These are phyloP conservation scores for Trichoderma sp. DNA, from an alignment of 2,329 filamentous ascomycete genomes.

Conservation along the genomic window DNA sequence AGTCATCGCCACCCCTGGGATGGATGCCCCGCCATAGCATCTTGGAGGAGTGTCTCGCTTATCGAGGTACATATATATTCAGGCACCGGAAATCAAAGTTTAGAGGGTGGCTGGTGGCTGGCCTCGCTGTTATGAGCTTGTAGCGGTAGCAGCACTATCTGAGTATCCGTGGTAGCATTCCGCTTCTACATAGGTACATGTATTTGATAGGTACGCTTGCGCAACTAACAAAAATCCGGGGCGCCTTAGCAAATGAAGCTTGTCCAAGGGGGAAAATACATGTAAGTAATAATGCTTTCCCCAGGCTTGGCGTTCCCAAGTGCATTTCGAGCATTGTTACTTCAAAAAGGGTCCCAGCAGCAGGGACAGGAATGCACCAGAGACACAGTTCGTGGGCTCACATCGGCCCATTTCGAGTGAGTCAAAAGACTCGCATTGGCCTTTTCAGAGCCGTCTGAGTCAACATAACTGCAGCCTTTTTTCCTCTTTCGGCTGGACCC, in stretches of 20 bases:
- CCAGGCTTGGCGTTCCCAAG: neutral
- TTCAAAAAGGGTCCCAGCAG: neutral
- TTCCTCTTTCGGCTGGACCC: neutral
- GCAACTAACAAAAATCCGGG: neutral
- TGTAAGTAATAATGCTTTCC: neutral
- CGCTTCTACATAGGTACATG: too few species aligned
- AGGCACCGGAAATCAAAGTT: neutral
- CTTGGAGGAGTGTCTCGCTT: constrained; percentile 21
- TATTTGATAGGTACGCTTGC: neutral
- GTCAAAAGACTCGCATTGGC: neutral
- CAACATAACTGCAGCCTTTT: neutral
- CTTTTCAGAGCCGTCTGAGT: neutral
- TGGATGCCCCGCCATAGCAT: constrained; percentile 13
- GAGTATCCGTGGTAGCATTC: too few species aligned
- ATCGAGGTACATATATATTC: constrained; percentile 7
- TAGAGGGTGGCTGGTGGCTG: neutral
- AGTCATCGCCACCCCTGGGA: constrained; percentile 15
- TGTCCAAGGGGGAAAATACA: neutral
- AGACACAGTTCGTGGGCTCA: neutral
- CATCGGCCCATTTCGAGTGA: constrained; percentile 1
- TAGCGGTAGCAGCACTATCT: neutral
- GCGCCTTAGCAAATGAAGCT: neutral
- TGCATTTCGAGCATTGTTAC: constrained; percentile 13
- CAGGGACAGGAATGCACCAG: constrained; percentile 8
- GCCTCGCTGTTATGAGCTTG: neutral